Evolutionary conservation across 106 monocot genomes (phyloP).

Genomic region (Dendrobium officinale): DNA sequence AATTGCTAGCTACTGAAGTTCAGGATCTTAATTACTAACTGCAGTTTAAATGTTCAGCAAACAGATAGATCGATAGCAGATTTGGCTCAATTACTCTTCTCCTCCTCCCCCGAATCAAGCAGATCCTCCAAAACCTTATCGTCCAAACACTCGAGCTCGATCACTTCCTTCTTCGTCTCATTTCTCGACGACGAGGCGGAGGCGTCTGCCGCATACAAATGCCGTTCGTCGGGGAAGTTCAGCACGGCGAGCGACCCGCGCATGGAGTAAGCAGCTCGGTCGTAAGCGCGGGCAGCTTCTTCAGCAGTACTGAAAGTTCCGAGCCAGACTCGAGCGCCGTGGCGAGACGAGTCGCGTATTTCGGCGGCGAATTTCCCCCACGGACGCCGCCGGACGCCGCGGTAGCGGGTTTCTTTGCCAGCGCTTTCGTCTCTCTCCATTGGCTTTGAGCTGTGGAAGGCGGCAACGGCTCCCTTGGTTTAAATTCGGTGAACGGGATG

Average conservation of each 20-base stretch:
- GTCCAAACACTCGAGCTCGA: conserved; percentile 44
- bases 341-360: conserved; percentile 41
- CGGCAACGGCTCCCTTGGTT: not conserved
- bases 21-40: too few species aligned
- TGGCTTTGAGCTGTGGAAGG: not conserved
- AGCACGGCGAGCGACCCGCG: conserved; percentile 25
- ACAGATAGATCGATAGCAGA: too few species aligned
- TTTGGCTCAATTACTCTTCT: too few species aligned
- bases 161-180: conserved; percentile 15
- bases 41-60: too few species aligned
- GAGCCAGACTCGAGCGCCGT: conserved; percentile 29
- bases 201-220: not conserved
- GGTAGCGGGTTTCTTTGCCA: not conserved
- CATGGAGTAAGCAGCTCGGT: conserved; percentile 29
- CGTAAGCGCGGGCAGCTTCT: conserved; percentile 36
- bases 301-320: conserved; percentile 41
- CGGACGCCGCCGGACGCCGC: conserved; percentile 19
- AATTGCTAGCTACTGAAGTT: too few species aligned
- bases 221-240: conserved; percentile 24
- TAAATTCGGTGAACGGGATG: not conserved
- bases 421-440: conserved; percentile 4
- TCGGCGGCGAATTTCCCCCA: conserved; percentile 71
- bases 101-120: conserved; percentile 14
- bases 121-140: conserved; percentile 34
- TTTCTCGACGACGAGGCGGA: not conserved